Percentiles rank a stretch among this genome's conserved stretches.
phyloP scores from a whole-genome alignment of 2,329 filamentous ascomycete species.

The Emericellopsis atlantica region DNA sequence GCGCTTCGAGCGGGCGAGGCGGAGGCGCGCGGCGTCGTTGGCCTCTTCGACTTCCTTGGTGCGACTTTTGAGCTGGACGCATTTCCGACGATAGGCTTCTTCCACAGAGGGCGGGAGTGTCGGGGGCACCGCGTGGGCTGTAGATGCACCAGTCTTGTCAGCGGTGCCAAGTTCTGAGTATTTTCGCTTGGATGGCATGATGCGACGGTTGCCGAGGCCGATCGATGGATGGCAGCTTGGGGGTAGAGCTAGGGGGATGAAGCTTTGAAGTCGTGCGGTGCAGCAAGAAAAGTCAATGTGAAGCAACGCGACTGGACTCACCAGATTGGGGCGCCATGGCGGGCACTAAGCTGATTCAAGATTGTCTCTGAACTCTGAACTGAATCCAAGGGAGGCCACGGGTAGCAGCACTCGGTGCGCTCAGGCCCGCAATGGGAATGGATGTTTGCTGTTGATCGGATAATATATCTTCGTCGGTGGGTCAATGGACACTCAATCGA shows the following conservation, averaged over 20 bases:
- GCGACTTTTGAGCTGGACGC: conserved; percentile 83
- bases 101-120: conserved; percentile 79
- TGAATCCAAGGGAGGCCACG: neutral
- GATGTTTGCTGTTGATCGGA: too few species aligned
- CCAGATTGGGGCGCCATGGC: conserved; percentile 15
- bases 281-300: neutral
- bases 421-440: neutral
- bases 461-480: too few species aligned
- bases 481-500: too few species aligned
- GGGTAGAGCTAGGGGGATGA: neutral
- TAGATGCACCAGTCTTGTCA: conserved; percentile 15
- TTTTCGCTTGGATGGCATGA: conserved; percentile 23
- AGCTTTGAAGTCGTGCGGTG: neutral
- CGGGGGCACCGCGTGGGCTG: conserved; percentile 34
- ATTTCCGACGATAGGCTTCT: conserved; percentile 92
- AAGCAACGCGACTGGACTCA: conserved; percentile 6
- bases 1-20: conserved; percentile 67
- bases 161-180: conserved; percentile 15
- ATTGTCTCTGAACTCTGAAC: neutral
- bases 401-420: neutral
- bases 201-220: conserved; percentile 1
- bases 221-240: conserved; percentile 1
- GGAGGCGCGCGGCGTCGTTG: conserved; percentile 72
- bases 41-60: conserved; percentile 85
- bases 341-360: neutral